Evolutionary conservation across 495 filamentous ascomycete genomes (phyloP).

Genomic region (Ramalina intermedia): DNA sequence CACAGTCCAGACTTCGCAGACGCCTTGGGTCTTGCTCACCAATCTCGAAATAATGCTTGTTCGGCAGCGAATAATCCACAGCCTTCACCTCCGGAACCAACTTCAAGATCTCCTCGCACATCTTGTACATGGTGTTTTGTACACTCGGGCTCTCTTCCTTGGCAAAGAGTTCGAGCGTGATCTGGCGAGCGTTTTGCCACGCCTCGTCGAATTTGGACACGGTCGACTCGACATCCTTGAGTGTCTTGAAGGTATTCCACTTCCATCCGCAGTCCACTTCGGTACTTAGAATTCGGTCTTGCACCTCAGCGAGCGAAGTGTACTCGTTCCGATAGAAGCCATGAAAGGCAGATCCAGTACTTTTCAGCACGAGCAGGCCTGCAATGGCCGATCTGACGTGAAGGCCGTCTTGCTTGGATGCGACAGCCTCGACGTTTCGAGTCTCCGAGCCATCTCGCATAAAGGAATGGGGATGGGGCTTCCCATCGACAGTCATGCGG

Average conservation of each 20-base stretch:
- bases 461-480: conserved; percentile 94
- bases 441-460: conserved; percentile 79
- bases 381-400: conserved; percentile 54
- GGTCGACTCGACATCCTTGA: conserved; percentile 53
- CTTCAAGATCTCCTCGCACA: conserved; percentile 77
- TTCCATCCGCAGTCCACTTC: conserved; percentile 76
- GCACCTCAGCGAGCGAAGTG: conserved; percentile 78
- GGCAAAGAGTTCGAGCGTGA: conserved; percentile 88
- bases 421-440: conserved; percentile 52
- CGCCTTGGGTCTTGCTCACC: conserved; percentile 38
- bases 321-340: conserved; percentile 86
- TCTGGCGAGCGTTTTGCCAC: conserved; percentile 58
- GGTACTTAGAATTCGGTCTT: conserved; percentile 89
- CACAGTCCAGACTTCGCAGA: neutral
- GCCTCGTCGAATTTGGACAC: conserved; percentile 60
- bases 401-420: conserved; percentile 47
- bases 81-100: conserved; percentile 53
- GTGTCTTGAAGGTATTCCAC: conserved; percentile 54
- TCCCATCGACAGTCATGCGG: conserved; percentile 72
- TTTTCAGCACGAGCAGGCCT: conserved; percentile 82
- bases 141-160: conserved; percentile 82
- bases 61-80: conserved; percentile 76
- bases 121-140: conserved; percentile 97
- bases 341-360: conserved; percentile 93
- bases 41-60: conserved; percentile 98